Evolutionary conservation across 2,329 filamentous ascomycete genomes (phyloP).

Genomic region (Daldinia sp.): DNA sequence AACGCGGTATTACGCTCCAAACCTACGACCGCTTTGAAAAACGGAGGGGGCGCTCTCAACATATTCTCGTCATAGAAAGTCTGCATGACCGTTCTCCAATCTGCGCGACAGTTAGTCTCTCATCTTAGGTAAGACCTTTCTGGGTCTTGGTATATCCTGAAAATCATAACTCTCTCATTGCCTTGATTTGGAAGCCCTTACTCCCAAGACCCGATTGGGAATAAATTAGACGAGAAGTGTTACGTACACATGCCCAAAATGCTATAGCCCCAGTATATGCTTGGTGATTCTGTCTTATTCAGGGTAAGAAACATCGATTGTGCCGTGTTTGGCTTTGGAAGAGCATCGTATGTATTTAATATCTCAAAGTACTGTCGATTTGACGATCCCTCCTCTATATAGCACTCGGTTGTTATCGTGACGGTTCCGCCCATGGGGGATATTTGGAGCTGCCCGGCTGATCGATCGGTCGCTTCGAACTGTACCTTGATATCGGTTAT

Average conservation of each 20-base stretch:
- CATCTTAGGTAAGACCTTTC: background rate
- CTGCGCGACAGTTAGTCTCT: background rate
- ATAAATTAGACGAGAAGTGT: background rate
- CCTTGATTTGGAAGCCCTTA: no score
- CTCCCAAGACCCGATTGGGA: background rate
- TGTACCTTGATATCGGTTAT: constrained; percentile 18
- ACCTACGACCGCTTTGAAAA: constrained; percentile 21
- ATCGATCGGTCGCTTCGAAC: constrained; percentile 25
- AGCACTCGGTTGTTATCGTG: constrained; percentile 26
- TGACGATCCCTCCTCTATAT: constrained; percentile 12
- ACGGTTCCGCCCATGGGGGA: constrained; percentile 19
- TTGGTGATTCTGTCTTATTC: constrained; percentile 12
- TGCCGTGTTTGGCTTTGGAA: background rate
- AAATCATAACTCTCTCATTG: no score
- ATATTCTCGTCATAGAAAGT: constrained; percentile 26
- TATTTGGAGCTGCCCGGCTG: constrained; percentile 21
- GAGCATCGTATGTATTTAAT: constrained; percentile 23
- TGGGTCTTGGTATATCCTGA: no score
- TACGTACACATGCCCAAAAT: constrained; percentile 12
- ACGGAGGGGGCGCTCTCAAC: constrained; percentile 2
- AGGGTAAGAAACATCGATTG: constrained; percentile 19
- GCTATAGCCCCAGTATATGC: constrained; percentile 28
- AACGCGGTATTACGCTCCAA: constrained; percentile 11
- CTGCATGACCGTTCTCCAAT: constrained; percentile 31
- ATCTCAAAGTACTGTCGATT: constrained; percentile 23